Conservation (phyloP, 108 stramenopile species). For the Skeletonema marinoi region DNA sequence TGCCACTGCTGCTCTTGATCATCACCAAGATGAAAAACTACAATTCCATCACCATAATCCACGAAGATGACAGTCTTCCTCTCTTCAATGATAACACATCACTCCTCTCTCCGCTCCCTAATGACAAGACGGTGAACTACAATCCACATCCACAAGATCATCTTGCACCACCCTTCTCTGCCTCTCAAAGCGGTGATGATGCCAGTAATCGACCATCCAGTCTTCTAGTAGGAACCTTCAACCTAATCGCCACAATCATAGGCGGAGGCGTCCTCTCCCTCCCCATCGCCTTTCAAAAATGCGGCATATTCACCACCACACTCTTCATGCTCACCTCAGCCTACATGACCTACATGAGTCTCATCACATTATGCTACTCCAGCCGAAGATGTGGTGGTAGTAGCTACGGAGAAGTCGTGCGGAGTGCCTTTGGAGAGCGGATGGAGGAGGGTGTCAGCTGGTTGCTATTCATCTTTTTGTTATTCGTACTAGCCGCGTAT, state of each 20-base stretch:
- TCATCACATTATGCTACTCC: constrained; percentile 72
- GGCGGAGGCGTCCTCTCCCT: constrained; percentile 65
- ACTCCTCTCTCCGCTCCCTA: too few species aligned
- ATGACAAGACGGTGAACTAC: not conserved
- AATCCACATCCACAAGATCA: constrained; percentile 37
- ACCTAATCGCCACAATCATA: constrained; percentile 77
- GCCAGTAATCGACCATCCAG: constrained; percentile 54
- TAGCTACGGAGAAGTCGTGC: constrained; percentile 74
- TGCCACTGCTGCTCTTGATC: too few species aligned
- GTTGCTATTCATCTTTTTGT: constrained; percentile 60
- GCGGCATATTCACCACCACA: constrained; percentile 48
- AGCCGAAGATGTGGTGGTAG: constrained; percentile 71
- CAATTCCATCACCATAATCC: not conserved
- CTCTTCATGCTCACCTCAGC: constrained; percentile 52
- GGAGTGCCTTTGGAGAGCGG: constrained; percentile 64
- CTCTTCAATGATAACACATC: not conserved
- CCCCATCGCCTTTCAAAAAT: constrained; percentile 56
- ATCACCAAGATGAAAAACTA: not conserved
- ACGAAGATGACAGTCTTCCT: not conserved
- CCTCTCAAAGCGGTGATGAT: not conserved
- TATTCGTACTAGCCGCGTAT: constrained; percentile 77
- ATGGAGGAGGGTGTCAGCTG: constrained; percentile 59
- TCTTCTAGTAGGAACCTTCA: constrained; percentile 67
- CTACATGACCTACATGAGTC: constrained; percentile 52
- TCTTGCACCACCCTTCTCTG: constrained; percentile 27